Base-by-base conservation (phyloP, 2,329 filamentous ascomycete genomes). In the Beauveria brongniartii region DNA sequence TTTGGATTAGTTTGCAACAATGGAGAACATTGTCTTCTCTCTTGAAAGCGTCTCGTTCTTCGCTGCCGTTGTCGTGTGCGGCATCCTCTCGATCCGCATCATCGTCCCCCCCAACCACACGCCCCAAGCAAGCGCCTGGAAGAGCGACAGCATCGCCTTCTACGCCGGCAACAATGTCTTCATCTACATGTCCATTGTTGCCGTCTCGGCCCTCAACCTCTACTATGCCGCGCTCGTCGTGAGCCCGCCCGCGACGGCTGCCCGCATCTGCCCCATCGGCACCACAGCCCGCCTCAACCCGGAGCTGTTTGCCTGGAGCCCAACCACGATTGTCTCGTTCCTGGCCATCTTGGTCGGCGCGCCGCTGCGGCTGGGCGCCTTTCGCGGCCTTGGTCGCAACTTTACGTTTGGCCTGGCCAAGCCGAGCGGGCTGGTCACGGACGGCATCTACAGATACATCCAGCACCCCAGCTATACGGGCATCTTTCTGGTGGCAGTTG, bases 401-500 rank as follows among this genome's bases (percentile, higher is more conserved):
- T 84, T 84, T 65, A 84, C 81, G 0, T 85, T 82, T 64, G 71
- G 74, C 1, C 74, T 85, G 2, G 69, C 76, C 1, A 66, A 72
- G 56, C 82, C 82, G 1, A 73, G 78, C 61, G 64, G 68, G 1
- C 67, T 83, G 6, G 72, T 75, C 14, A 83, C 78, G 0, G 69
- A 65, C 1, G 80, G 80, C 0, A 68, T 83, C 2, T 83, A 83
- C 63, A 62, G 64, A n/a, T 78, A 77, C 63, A 68, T 82, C 2
- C 80, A 82, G 65, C 80, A 83, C 65, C 80, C 80, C 1, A 80
- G 79, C 59, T 84, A 83, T 61, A 76, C 76, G 0, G 80, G 77
- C 0, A 50, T 77, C 2, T 10, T 72, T 0, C 30, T 77, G 3
- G 64, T 82, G 0, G 56, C 73, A 1, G 16, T 71, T 1, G 67